phyloP scores from a whole-genome alignment of 1,284 basidiomycete species.

The Coniferiporia sulphurascens region DNA sequence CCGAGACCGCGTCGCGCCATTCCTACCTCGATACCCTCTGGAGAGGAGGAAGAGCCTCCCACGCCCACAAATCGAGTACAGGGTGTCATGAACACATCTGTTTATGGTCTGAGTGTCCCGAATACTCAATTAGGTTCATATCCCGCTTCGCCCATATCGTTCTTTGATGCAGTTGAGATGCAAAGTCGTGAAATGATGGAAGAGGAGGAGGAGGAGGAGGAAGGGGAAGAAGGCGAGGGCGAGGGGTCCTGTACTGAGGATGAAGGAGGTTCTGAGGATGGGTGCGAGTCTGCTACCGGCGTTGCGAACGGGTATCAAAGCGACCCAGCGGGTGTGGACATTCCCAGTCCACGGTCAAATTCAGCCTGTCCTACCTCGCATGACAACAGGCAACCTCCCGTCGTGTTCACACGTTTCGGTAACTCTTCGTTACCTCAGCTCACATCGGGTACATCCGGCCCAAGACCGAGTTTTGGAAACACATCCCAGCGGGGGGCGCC shows the following conservation, averaged over 20 bases:
- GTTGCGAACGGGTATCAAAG: conserved; percentile 6
- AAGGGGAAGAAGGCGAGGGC: conserved; percentile 4
- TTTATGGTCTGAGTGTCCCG: not conserved
- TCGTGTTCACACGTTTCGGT: conserved; percentile 1
- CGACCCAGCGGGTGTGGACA: conserved; percentile 1
- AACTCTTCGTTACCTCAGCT: conserved; percentile 15
- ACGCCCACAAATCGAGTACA: not conserved
- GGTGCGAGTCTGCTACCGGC: not conserved
- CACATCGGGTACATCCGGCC: not conserved
- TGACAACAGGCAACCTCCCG: not conserved
- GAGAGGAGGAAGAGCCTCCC: conserved; percentile 6
- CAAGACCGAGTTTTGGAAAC: not conserved
- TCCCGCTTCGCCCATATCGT: conserved; percentile 55
- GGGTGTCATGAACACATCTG: not conserved
- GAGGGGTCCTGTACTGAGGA: conserved; percentile 3
- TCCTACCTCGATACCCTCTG: conserved; percentile 20
- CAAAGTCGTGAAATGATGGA: conserved; percentile 70
- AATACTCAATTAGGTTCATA: conserved; percentile 42
- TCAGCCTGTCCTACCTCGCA: conserved; percentile 2
- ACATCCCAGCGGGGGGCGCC: not conserved
- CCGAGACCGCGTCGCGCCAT: conserved; percentile 14
- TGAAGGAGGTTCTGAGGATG: conserved; percentile 12
- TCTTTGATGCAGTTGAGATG: conserved; percentile 68
- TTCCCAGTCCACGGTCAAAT: not conserved
- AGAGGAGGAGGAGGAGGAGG: conserved; percentile 47